Evolutionary conservation across 139 green algal species (phyloP), one percentile per base, ranked within the genome.

Genomic region (Pedinophyceae sp.): DNA sequence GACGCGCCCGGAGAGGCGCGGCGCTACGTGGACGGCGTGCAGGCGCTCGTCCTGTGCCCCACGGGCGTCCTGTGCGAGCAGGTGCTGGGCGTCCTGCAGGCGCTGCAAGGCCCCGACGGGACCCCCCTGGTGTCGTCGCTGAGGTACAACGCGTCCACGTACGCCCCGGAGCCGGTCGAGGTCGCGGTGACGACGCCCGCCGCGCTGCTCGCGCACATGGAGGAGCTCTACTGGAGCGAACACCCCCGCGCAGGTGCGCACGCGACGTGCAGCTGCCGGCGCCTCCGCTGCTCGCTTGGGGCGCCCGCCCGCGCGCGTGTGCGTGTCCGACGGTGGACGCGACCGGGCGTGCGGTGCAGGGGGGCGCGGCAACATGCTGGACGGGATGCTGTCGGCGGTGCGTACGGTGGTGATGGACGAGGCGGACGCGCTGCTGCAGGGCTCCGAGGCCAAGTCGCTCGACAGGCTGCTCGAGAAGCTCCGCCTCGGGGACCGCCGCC

Each of bases 381-480:
- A n/a, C n/a, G n/a, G n/a, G n/a, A n/a, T n/a, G n/a, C n/a, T n/a
- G n/a, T n/a, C n/a, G n/a, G n/a, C 63, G 47, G 71, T 83, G 17
- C 60, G 64, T 3, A 62, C 75, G 53, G 68, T 96, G 19, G 83
- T 98, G 27, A 58, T 93, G 43, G 90, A 98, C 65, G 90, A 98
- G 70, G 85, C 88, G 0, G 90, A 98, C 62, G 52, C 93, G 72
- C 62, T 97, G 66, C 62, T 96, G n/a, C 66, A 57, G 0, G 77
- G 80, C 0, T 65, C 77, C 17, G 97, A 80, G 53, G 59, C 48
- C 10, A 65, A 62, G 40, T 64, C 74, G 48, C 61, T 86, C 17
- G 51, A 62, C 7, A 27, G 59, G 22, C 46, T 95, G 19, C 65
- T 93, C 26, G 70, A 74, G 50, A 19, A 70, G n/a, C 60, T 88